phyloP scores from a whole-genome alignment of 805 yeast genomes.

The Yamadazyma akitaensis region DNA sequence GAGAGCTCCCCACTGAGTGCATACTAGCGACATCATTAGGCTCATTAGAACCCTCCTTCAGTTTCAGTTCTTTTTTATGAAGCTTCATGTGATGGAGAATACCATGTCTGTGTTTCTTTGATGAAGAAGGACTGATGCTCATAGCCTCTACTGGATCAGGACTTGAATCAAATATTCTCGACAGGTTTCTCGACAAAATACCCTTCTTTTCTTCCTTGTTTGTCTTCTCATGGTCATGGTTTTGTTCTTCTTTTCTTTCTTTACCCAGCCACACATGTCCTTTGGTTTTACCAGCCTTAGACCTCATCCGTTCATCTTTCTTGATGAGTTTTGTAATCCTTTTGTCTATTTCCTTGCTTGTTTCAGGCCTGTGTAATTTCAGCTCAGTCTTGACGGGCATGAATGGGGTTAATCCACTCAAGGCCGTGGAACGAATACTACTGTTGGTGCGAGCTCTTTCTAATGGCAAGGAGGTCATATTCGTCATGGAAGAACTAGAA shows the following conservation, averaged over 20 bases:
- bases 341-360: slow-evolving; percentile 30
- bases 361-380: slow-evolving; percentile 12
- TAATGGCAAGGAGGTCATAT: slow-evolving; percentile 4
- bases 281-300: slow-evolving; percentile 12
- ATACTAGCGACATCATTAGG: slow-evolving; percentile 14
- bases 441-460: slow-evolving; percentile 16
- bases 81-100: slow-evolving; percentile 19
- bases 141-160: not conserved
- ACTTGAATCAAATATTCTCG: slow-evolving; percentile 8
- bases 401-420: slow-evolving; percentile 29
- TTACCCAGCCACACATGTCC: slow-evolving; percentile 10
- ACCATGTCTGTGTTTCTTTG: slow-evolving; percentile 16
- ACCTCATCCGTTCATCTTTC: slow-evolving; percentile 25
- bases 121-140: slow-evolving; percentile 2
- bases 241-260: slow-evolving; percentile 4
- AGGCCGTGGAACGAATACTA: slow-evolving; percentile 18
- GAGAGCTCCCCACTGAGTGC: slow-evolving; percentile 18
- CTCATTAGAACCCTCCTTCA: slow-evolving; percentile 12
- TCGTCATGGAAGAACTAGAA: not conserved
- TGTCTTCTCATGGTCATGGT: not conserved
- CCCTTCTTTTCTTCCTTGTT: slow-evolving; percentile 1
- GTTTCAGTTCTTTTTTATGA: not conserved
- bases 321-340: slow-evolving; percentile 30
- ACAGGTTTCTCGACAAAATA: slow-evolving; percentile 6
- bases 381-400: slow-evolving; percentile 19